Evolutionary conservation across 1,139 yeast species (phyloP), one percentile per base, ranked within the genome.

Genomic region (Williopsis jadinii): DNA sequence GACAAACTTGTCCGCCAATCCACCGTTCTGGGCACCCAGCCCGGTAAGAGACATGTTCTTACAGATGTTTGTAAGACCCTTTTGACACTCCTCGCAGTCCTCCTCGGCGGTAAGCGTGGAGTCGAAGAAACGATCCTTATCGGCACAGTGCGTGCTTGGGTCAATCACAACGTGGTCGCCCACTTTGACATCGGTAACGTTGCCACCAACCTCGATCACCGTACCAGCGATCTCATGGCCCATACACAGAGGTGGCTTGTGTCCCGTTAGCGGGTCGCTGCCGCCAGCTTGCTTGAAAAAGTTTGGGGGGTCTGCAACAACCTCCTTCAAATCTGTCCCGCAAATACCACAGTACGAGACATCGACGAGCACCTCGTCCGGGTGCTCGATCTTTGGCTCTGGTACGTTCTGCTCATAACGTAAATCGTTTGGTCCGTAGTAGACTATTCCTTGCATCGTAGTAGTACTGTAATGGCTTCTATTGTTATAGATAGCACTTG

Each of bases 151-250:
- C n/a, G 71, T 73, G 4, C 75, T 66, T n/a, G 75, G 76, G 47
- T 73, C 78, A 31, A 73, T 71, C 33, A 70, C 73, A 36, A 70
- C 73, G 33, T 60, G 61, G 48, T 68, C 71, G 19, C 72, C 73
- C 12, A 54, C 54, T 40, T 63, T 52, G 14, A 66, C 56, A 12
- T 52, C 47, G 1, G 55, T 53, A 6, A 68, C 74, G 9, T 40
- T 53, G 3, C 51, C 14, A 27, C 74, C 74, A 12, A 68, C 55
- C 19, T 54, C 62, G 13, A 53, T 39, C 14, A 70, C 65, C 10
- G 60, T 53, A 29, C 73, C 75, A 2, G 68, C 54, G 43, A 65
- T 63, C 54, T 80, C 87, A 54, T 80, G 87, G 11, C 87, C 87
- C 64, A 81, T 56, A 35, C 67, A 59, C 37, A 62, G 50, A 3